Evolutionary conservation across 495 filamentous ascomycete species (phyloP), one percentile per base, ranked within the genome.

Genomic region (Aspergillus heteromorphus): DNA sequence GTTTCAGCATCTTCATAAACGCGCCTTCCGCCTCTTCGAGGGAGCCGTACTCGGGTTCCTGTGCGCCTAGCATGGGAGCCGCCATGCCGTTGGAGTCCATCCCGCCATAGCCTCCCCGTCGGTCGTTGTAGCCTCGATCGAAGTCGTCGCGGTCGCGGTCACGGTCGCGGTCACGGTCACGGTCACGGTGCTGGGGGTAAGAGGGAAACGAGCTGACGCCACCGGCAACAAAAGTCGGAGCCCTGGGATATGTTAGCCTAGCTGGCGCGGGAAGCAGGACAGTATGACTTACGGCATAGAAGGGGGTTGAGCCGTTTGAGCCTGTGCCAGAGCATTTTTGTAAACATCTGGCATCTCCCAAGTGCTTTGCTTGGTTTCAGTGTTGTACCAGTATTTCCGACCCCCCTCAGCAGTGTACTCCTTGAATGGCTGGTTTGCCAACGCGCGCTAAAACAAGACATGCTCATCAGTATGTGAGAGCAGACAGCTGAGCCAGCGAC

Each of bases 291-390:
- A 92, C 89, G 80, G 81, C 54, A 79, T 77, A 57, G 74, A 58
- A 10, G 76, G 64, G 50, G 78, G 71, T 16, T 67, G 68, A 40
- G 76, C 58, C 40, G 76, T 71, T 29, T 67, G 80, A 66, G 55
- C 79, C 72, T 71, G 82, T 64, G 87, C 74, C 67, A 85, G 71
- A 63, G 89, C 79, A 67, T 82, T 69, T 61, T 87, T 90, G 74
- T 91, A 92, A 49, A 79, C 84, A 42, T 90, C 87, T 49, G 92
- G 92, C 80, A 96, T 95, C 53, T 91, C 87, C 93, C 93, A 98
- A 47, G 88, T 88, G 69, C 89, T 97, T 72, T 89, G 80, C 74
- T 93, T 92, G 34, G 84, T 92, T 65, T 96, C 87, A 2, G 84
- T 87, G 67, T 97, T 90, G 67, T 88, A 84, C 91, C 92, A 98